phyloP scores from a whole-genome alignment of 2,329 filamentous ascomycete species.

The Fusarium zealandicum region DNA sequence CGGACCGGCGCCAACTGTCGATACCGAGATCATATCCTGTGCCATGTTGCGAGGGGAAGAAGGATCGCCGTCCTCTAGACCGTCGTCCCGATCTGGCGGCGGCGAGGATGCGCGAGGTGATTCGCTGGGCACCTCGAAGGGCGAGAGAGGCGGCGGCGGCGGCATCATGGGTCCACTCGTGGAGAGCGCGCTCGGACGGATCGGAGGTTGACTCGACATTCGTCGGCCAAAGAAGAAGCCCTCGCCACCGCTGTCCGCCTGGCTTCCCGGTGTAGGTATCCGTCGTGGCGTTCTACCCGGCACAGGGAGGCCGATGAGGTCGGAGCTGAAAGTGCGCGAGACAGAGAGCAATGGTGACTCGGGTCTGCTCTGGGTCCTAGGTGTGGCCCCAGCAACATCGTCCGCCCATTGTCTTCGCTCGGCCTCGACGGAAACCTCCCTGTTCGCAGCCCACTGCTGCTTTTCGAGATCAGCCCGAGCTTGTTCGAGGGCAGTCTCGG shows the following conservation, averaged over 20 bases:
- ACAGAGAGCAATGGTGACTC: constrained; percentile 62
- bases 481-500: constrained; percentile 70
- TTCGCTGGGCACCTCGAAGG: constrained; percentile 53
- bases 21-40: constrained; percentile 87
- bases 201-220: constrained; percentile 57
- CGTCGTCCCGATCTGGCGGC: constrained; percentile 58
- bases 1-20: constrained; percentile 87
- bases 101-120: constrained; percentile 49
- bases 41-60: constrained; percentile 73
- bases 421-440: constrained; percentile 48
- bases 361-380: constrained; percentile 59
- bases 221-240: constrained; percentile 53
- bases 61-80: constrained; percentile 54
- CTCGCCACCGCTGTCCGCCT: constrained; percentile 51
- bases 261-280: constrained; percentile 56
- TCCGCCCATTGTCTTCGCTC: constrained; percentile 61
- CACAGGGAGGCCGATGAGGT: constrained; percentile 57
- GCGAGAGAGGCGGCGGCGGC: constrained; percentile 54
- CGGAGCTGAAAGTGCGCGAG: constrained; percentile 62
- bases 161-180: constrained; percentile 47
- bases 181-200: constrained; percentile 51
- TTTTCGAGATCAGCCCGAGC: constrained; percentile 59
- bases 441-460: constrained; percentile 48
- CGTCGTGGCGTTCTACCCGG: constrained; percentile 45
- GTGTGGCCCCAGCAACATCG: constrained; percentile 52